Evolutionary conservation across 345 rosid species (phyloP).

Genomic region (Cochlearia excelsa): DNA sequence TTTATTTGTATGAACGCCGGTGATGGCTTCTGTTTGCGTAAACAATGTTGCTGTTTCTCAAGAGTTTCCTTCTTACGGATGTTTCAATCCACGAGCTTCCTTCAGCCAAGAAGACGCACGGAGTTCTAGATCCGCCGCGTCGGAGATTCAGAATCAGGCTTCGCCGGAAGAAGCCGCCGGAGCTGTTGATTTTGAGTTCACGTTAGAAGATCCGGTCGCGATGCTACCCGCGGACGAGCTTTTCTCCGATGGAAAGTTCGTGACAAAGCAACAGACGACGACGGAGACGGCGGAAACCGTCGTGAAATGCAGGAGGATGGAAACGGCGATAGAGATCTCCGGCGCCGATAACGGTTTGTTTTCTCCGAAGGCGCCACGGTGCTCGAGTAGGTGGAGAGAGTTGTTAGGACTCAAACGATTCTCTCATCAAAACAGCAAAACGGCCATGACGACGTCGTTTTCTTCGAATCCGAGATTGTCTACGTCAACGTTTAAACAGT

Average conservation of each 20-base stretch:
- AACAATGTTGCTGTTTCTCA: constrained; percentile 60
- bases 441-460: constrained; percentile 24
- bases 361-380: constrained; percentile 80
- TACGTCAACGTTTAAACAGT: constrained; percentile 58
- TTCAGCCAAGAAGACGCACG: constrained; percentile 49
- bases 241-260: constrained; percentile 75
- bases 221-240: constrained; percentile 93
- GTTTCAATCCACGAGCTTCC: constrained; percentile 63
- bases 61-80: constrained; percentile 58
- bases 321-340: constrained; percentile 39
- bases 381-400: constrained; percentile 94
- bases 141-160: neutral
- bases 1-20: constrained; percentile 28
- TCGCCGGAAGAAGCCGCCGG: constrained; percentile 23
- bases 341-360: constrained; percentile 46
- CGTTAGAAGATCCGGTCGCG: constrained; percentile 59
- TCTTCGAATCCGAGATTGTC: constrained; percentile 31
- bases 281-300: constrained; percentile 24
- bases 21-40: constrained; percentile 87
- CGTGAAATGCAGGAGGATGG: constrained; percentile 42
- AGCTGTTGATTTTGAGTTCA: constrained; percentile 72
- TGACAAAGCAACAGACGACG: constrained; percentile 40
- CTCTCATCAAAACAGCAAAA: constrained; percentile 42
- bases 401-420: constrained; percentile 70
- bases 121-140: constrained; percentile 23